Base-by-base conservation (phyloP, 2,329 filamentous ascomycete genomes). In the Beauveria pseudobassiana region DNA sequence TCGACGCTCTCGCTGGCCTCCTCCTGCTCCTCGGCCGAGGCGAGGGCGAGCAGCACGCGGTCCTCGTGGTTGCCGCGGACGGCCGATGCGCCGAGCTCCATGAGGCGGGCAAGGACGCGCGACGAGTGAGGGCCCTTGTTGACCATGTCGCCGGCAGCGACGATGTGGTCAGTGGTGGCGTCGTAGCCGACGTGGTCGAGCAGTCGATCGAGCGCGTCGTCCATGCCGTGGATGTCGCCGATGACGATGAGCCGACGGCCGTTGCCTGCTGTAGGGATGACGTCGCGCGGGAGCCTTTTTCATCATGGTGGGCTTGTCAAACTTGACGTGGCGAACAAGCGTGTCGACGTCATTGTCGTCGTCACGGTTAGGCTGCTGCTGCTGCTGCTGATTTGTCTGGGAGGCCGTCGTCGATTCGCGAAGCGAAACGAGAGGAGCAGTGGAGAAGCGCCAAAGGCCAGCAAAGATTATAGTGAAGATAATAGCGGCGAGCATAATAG, bases 11-110 rank as follows among this genome's bases (percentile, higher is more conserved):
- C 40, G 50, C 26, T 28, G 18, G 53, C 51, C 14, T 45, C 55
- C 43, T 62, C 24, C 46, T 45, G 26, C 58, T 61, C 54, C 12
- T 48, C 10, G n/a, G 30, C 18, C 24, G 58, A 40, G n/a, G 67
- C 64, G 70, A 86, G 83, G 1, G 86, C 82, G 9, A 88, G 80
- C n/a, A 98, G 80, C 22, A 97, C 80, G 24, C 87, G 83, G 72
- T 98, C 93, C 72, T 99, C 95, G 75, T 96, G 90, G 75, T 97
- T 97, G 20, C 95, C 95, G 56, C 93, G 87, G 9, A 98, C 91
- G 64, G 86, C 90, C 34, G 87, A 90, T 24, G 93, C 93, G 56
- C 84, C 83, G 43, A 93, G 76, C 16, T 82, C 75, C 72, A 91
- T 89, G 43, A 91, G 87, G 48, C 92, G 79, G 62, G 88, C 84